Evolutionary conservation across 2,329 filamentous ascomycete genomes (phyloP), one percentile per base, ranked within the genome.

Genomic region (Aspergillus carbonarius): DNA sequence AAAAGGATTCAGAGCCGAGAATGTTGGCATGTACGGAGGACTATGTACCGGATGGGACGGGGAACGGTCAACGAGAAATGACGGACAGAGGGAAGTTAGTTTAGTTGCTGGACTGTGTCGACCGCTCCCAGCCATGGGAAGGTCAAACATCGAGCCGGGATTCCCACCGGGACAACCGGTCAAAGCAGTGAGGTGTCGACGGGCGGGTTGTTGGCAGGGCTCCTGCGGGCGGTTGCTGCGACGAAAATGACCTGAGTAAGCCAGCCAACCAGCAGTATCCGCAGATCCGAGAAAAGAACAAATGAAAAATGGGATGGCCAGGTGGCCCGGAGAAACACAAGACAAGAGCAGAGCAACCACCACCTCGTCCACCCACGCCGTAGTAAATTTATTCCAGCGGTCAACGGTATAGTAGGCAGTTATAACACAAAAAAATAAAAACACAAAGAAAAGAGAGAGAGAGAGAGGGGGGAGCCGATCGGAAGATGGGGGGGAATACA

Each of bases 241-340:
- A 73, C 71, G 67, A 74, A 72, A 69, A 67, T 61, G 59, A 44
- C 51, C 64, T 74, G 70, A 74, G 61, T 68, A 69, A 75, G 72
- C 67, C 61, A 52, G 60, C 58, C 62, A 67, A 67, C 66, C 55
- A 66, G 55, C 61, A 68, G 69, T 70, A 68, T 70, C 72, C 71
- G 71, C 65, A 66, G 70, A 72, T 68, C 72, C 72, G 72, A 73
- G 62, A 72, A 72, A 66, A 57, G 54, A 54, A 54, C 47, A 62
- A 34, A 48, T 55, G 55, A 62, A 71, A 69, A 71, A 69, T 62
- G 63, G 67, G 61, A 64, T 58, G 57, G 60, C 64, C 62, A 65
- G 60, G 61, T 71, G 67, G 65, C 65, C 70, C 68, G 66, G 62
- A 61, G 54, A 49, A 54, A 50, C 54, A 56, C 55, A 52, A 54